phyloP scores from a whole-genome alignment of 164 flowering plant species.

The Chimonanthus salicifolius region DNA sequence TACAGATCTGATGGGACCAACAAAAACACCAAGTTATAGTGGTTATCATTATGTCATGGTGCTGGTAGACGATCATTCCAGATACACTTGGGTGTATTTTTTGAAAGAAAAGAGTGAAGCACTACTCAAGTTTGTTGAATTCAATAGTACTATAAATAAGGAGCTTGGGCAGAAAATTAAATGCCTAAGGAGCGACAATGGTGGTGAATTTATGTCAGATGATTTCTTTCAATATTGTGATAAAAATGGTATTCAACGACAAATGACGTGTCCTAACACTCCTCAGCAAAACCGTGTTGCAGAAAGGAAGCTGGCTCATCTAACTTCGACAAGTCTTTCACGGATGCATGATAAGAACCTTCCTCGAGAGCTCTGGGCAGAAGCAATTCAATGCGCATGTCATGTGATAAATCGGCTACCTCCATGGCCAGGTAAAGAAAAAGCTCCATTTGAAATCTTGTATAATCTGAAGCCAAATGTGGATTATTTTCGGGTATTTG shows the following conservation, averaged over 20 bases:
- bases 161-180: slow-evolving; percentile 13
- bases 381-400: slow-evolving; percentile 16
- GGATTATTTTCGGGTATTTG: slow-evolving; percentile 18
- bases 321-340: slow-evolving; percentile 6
- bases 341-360: slow-evolving; percentile 25
- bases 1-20: background rate
- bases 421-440: slow-evolving; percentile 16
- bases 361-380: slow-evolving; percentile 14
- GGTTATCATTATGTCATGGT: slow-evolving; percentile 2
- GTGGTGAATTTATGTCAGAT: slow-evolving; percentile 2
- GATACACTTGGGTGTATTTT: slow-evolving; percentile 10
- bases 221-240: background rate
- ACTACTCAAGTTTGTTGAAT: slow-evolving; percentile 8
- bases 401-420: slow-evolving; percentile 22
- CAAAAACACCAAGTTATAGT: slow-evolving; percentile 13
- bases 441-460: slow-evolving; percentile 22
- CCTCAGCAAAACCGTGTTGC: slow-evolving; percentile 18
- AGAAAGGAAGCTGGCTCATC: slow-evolving; percentile 19
- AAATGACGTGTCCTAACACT: slow-evolving; percentile 21
- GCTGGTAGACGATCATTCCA: slow-evolving; percentile 21
- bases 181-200: slow-evolving; percentile 12
- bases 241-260: slow-evolving; percentile 3
- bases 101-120: slow-evolving; percentile 10
- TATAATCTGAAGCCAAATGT: slow-evolving; percentile 17
- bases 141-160: background rate